These are phyloP conservation scores for Suillus decipiens DNA, from an alignment of 768 basidiomycete species.

Conservation along the genomic window DNA sequence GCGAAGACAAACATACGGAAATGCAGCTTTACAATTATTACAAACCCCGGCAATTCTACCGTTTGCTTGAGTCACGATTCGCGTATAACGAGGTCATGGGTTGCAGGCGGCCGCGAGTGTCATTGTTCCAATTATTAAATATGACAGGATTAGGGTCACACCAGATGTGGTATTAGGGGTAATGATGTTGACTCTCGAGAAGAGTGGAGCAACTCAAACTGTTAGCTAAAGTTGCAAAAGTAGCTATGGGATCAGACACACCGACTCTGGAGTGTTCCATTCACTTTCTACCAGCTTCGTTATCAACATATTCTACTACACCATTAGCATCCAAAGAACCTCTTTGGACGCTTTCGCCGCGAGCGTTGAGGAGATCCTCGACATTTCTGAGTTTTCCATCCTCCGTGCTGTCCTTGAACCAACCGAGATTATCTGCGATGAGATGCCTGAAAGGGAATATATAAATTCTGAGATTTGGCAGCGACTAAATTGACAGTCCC, in stretches of 20 bases:
- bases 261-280: neutral
- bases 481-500: slow-evolving; percentile 24
- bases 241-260: neutral
- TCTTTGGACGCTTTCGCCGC: slow-evolving; percentile 73
- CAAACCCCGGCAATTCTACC: neutral
- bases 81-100: neutral
- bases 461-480: neutral
- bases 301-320: slow-evolving; percentile 54
- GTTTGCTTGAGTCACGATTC: neutral
- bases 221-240: slow-evolving; percentile 1
- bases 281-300: neutral
- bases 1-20: neutral
- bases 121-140: neutral
- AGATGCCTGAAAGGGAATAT: slow-evolving; percentile 55
- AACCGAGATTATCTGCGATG: slow-evolving; percentile 88
- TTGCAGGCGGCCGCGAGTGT: neutral
- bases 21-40: neutral
- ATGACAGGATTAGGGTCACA: neutral
- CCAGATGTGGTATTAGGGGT: neutral
- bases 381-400: slow-evolving; percentile 75
- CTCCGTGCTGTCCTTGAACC: slow-evolving; percentile 85
- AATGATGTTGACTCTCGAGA: neutral
- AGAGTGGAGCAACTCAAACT: neutral
- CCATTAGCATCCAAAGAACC: slow-evolving; percentile 50
- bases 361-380: slow-evolving; percentile 77